These are phyloP conservation scores for Trichosanthes cucumerina DNA, from an alignment of 306 rosid genomes.

Conservation along the genomic window DNA sequence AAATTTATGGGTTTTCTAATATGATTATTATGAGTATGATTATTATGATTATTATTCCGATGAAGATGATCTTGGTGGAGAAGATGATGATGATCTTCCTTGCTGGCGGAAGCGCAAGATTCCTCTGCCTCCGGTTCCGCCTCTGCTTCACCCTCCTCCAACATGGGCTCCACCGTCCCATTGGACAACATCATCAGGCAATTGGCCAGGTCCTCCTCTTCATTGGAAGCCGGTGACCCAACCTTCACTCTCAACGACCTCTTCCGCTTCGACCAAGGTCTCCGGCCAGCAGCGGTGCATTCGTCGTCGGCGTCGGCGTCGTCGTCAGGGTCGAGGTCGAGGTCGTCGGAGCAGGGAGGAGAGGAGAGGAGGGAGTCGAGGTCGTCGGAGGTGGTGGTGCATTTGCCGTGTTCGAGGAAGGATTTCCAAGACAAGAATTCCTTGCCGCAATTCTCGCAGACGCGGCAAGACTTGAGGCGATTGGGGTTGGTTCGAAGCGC, in stretches of 20 bases:
- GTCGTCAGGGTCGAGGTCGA: no score
- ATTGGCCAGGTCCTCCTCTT: conserved; percentile 86
- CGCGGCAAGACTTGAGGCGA: conserved; percentile 60
- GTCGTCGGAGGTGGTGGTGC: conserved; percentile 43
- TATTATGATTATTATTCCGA: neutral
- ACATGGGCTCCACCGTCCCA: conserved; percentile 44
- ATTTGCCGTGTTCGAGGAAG: conserved; percentile 82
- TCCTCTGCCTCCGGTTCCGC: conserved; percentile 57
- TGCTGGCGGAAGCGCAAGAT: conserved; percentile 72
- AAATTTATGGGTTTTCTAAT: conserved; percentile 36
- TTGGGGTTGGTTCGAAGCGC: conserved; percentile 81
- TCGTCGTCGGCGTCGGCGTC: conserved; percentile 11
- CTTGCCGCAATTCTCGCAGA: conserved; percentile 74
- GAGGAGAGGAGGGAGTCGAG: conserved; percentile 51
- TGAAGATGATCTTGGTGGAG: neutral
- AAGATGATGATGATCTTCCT: conserved; percentile 37
- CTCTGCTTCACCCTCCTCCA: conserved; percentile 38
- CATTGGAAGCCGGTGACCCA: conserved; percentile 52
- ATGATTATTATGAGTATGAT: neutral
- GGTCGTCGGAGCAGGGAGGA: conserved; percentile 47
- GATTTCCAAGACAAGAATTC: conserved; percentile 82
- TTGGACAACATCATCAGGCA: conserved; percentile 89
- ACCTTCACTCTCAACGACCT: conserved; percentile 58
- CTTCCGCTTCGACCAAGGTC: conserved; percentile 71
- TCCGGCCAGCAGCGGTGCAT: neutral